Evolutionary conservation across 2,329 filamentous ascomycete genomes (phyloP).

Genomic region (Neofusicoccum umdonicola): DNA sequence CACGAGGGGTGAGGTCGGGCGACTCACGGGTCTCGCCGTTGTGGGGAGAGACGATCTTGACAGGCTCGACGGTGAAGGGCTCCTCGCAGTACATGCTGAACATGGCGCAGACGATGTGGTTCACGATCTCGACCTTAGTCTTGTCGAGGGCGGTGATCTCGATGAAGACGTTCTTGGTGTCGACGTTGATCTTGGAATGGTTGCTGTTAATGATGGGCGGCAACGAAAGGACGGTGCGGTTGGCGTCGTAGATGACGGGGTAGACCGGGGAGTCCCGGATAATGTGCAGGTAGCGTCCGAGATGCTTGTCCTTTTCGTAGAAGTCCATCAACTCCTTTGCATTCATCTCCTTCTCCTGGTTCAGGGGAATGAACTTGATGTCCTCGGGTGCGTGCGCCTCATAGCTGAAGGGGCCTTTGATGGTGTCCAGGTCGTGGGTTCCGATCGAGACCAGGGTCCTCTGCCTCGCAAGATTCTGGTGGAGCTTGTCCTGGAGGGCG

Average conservation of each 20-base stretch:
- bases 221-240: slow-evolving; percentile 83
- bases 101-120: slow-evolving; percentile 95
- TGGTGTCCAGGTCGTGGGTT: slow-evolving; percentile 91
- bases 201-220: slow-evolving; percentile 98
- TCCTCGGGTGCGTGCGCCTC: slow-evolving; percentile 89
- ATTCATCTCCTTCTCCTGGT: slow-evolving; percentile 86
- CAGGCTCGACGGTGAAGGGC: slow-evolving; percentile 87
- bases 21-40: slow-evolving; percentile 79
- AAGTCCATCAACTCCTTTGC: slow-evolving; percentile 88
- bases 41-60: slow-evolving; percentile 89
- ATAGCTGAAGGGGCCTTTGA: slow-evolving; percentile 94
- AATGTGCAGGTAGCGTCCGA: slow-evolving; percentile 88
- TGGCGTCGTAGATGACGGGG: slow-evolving; percentile 90
- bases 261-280: slow-evolving; percentile 92
- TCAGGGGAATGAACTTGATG: slow-evolving; percentile 86
- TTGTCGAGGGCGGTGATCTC: slow-evolving; percentile 95
- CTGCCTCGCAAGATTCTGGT: slow-evolving; percentile 91
- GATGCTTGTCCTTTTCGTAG: slow-evolving; percentile 89
- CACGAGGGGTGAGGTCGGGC: slow-evolving; percentile 74
- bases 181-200: slow-evolving; percentile 89
- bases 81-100: slow-evolving; percentile 87
- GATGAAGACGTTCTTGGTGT: slow-evolving; percentile 93
- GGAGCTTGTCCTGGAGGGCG: slow-evolving; percentile 87
- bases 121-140: slow-evolving; percentile 94
- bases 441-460: slow-evolving; percentile 94